Evolutionary conservation across 2,329 filamentous ascomycete genomes (phyloP), one percentile per base, ranked within the genome.

Genomic region (Colletotrichum musae): DNA sequence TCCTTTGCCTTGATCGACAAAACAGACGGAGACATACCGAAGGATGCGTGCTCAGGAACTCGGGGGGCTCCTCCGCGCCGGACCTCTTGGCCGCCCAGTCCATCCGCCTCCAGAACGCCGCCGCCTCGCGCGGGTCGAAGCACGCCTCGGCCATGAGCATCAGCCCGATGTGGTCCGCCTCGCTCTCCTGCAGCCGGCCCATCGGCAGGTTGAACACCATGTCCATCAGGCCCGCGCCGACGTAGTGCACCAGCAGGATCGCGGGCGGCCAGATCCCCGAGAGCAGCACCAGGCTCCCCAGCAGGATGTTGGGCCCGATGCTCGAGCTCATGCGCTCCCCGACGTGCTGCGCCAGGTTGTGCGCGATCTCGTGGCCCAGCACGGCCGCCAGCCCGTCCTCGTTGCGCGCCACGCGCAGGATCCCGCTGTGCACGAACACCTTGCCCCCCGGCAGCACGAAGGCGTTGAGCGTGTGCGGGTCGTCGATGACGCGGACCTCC

Each of bases 61-160:
- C 90, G 1, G 92, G 92, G 41, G 88, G 84, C 64, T 87, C 85
- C 5, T 76, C 74, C 53, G 86, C 79, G 28, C 81, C 80, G 2
- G 73, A 75, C 15, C 66, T 63, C 28, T 83, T 73, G 56, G 81
- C 83, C 3, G 80, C 77, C 47, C 78, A 77, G 71, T 92, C 89
- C 90, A 94, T 93, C 58, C 90, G 81, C 76, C 85, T 79, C 91
- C 90, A 94, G 68, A 95, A 88, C 0, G 82, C 83, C 51, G 92
- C 82, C 0, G 93, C 92, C 70, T 89, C 88, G 13, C 85, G 80
- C 1, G 93, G 93, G 70, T 94, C 86, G 76, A 92, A 95, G 80
- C 93, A 95, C 28, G 91, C 91, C 80, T 93, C 89, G 0, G 92
- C 89, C 92, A 95, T 95, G 86, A 95, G 92, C 86, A 95, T 89